A percentile compares a stretch with the other conserved stretches of the same genome.
Conservation (phyloP, 139 green algal genomes). For the Chlamydomonas eustigma region DNA sequence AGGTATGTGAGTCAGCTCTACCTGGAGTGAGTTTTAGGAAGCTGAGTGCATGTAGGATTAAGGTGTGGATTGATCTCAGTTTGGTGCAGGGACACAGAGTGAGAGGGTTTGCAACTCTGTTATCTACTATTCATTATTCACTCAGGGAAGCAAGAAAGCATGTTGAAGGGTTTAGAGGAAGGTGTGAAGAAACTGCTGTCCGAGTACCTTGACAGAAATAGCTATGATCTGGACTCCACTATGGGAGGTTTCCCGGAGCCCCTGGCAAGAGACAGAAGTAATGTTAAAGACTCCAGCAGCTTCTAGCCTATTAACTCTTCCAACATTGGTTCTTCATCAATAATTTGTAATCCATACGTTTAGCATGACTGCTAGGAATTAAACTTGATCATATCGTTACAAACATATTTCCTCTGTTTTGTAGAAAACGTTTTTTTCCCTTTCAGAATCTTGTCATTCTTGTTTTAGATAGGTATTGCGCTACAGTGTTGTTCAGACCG, state of each 20-base stretch:
- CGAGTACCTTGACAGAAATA: too few species aligned
- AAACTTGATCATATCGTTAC: too few species aligned
- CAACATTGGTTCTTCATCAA: neutral
- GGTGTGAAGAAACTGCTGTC: neutral
- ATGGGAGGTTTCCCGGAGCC: neutral
- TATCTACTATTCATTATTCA: too few species aligned
- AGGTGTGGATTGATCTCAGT: neutral
- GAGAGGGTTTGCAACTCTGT: neutral
- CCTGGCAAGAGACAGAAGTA: neutral
- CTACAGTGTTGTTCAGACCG: too few species aligned
- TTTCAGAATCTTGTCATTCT: too few species aligned
- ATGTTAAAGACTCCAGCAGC: neutral
- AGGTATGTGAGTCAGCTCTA: neutral
- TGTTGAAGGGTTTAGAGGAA: neutral
- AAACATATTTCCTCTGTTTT: too few species aligned
- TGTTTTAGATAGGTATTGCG: too few species aligned
- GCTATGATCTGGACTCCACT: too few species aligned
- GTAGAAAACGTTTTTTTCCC: too few species aligned
- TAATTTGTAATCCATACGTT: neutral
- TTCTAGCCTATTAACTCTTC: neutral
- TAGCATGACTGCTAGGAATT: too few species aligned
- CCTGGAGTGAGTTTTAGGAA: neutral
- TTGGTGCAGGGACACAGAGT: neutral
- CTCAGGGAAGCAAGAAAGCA: neutral
- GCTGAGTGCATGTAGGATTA: neutral